Evolutionary conservation across 2,329 filamentous ascomycete genomes (phyloP), one percentile per base, ranked within the genome.

Genomic region (Clarireedia sp.): DNA sequence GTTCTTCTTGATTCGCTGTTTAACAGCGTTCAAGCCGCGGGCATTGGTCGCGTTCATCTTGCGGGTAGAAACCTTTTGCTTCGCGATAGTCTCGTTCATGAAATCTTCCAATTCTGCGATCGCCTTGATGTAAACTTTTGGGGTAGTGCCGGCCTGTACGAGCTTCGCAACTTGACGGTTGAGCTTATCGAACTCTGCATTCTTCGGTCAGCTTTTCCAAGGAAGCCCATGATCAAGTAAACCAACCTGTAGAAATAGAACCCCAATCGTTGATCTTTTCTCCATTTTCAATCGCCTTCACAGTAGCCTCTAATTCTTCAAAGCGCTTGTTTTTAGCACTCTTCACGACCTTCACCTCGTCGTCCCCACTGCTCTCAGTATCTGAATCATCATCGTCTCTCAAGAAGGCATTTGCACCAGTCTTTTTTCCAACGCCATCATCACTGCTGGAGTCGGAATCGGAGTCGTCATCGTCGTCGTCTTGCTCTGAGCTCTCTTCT

Each of bases 11-110:
- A 99, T 90, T 76, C 91, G 91, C 74, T 99, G 94, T 77, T 96
- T 95, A 69, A 97, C 89, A 60, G 91, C 90, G 72, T 97, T 99
- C 68, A 99, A 82, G 68, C 91, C 90, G 74, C 90, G 89, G 63
- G 90, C 87, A 70, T 92, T 95, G 69, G 86, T 94, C 60, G 91
- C 90, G 76, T 96, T 99, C 91, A 97, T 96, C 81, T 96, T 97
- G 83, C 96, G 96, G 61, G 86, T 84, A 2, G 89, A 88, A 64
- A 95, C 88, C 79, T 99, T 99, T 71, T 95, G 89, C 81, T 96
- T 96, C 67, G 90, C 84, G 62, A 95, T 82, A 23, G 91, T 86
- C 78, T 99, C 95, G 70, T 91, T 91, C 80, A 96, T 88, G 70
- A 87, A 83, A 67, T 95, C 91, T 75, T 99, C 94, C 62, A 99